phyloP scores from a whole-genome alignment of 2,329 filamentous ascomycete genomes.

The Aspergillus vadensis region DNA sequence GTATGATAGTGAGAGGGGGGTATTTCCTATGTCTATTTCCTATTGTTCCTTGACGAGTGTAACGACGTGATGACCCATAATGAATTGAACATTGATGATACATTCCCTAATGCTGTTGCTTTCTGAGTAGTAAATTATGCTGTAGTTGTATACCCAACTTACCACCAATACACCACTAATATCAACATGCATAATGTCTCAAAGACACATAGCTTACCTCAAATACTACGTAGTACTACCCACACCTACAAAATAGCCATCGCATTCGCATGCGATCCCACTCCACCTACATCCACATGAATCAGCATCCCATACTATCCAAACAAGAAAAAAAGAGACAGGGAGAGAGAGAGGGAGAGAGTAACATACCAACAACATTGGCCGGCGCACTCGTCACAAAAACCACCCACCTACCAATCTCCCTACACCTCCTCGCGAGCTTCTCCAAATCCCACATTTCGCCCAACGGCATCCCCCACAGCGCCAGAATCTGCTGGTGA shows the following conservation, averaged over 20 bases:
- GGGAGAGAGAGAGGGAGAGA: background rate
- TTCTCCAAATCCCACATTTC: slow-evolving; percentile 50
- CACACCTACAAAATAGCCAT: slow-evolving; percentile 30
- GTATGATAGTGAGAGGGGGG: background rate
- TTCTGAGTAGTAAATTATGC: background rate
- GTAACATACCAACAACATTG: slow-evolving; percentile 41
- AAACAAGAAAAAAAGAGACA: background rate
- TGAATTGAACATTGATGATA: slow-evolving; percentile 5
- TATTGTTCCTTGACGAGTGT: slow-evolving; percentile 12
- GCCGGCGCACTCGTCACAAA: slow-evolving; percentile 48
- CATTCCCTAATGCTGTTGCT: background rate
- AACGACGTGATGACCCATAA: slow-evolving; percentile 13
- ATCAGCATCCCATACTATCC: background rate
- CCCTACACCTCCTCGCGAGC: slow-evolving; percentile 38
- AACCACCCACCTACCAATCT: slow-evolving; percentile 42
- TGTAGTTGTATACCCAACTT: background rate
- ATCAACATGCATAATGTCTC: no score
- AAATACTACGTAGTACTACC: background rate
- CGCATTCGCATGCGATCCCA: slow-evolving; percentile 37
- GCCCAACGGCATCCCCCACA: slow-evolving; percentile 50
- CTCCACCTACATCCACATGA: slow-evolving; percentile 26
- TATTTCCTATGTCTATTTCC: slow-evolving; percentile 15
- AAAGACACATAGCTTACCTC: background rate
- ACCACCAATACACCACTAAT: no score
- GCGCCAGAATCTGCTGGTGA: slow-evolving; percentile 45